These are phyloP conservation scores for Dioscorea dumetorum DNA, from an alignment of 106 monocot genomes.

Conservation along the genomic window DNA sequence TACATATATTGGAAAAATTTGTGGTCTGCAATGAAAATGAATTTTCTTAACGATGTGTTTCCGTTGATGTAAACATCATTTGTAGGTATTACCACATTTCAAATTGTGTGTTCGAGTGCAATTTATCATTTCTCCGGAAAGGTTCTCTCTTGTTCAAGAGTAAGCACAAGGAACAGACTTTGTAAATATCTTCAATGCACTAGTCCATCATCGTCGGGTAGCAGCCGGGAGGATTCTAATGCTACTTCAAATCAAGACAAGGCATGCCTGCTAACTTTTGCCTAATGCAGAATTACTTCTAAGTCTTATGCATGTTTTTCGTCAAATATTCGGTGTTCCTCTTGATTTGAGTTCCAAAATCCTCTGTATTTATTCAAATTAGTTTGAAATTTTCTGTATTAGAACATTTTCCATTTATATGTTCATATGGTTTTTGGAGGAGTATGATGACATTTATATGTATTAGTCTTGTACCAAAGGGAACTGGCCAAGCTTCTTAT, in stretches of 20 bases:
- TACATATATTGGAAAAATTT: neutral
- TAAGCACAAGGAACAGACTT: conserved; percentile 12
- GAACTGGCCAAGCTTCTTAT: no score
- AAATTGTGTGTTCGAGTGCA: neutral
- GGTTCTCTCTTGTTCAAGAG: neutral
- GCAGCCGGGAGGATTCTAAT: conserved; percentile 6
- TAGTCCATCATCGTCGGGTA: conserved; percentile 33
- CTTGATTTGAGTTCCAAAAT: neutral
- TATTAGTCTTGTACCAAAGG: no score
- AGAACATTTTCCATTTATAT: neutral
- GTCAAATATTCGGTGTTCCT: neutral
- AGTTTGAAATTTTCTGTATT: neutral
- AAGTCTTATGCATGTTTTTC: neutral
- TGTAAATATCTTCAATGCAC: conserved; percentile 13
- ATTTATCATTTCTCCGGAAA: conserved; percentile 15
- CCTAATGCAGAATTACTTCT: neutral
- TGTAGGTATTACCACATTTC: conserved; percentile 13
- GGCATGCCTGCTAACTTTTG: conserved; percentile 9
- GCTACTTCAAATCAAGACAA: conserved; percentile 17
- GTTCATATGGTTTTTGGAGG: no score
- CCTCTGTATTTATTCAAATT: neutral
- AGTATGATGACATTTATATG: no score
- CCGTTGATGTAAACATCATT: neutral
- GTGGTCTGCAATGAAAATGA: neutral
- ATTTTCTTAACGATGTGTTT: neutral